Evolutionary conservation across 2,329 filamentous ascomycete species (phyloP), one percentile per base, ranked within the genome.

Genomic region (Blumeriella jaapii): DNA sequence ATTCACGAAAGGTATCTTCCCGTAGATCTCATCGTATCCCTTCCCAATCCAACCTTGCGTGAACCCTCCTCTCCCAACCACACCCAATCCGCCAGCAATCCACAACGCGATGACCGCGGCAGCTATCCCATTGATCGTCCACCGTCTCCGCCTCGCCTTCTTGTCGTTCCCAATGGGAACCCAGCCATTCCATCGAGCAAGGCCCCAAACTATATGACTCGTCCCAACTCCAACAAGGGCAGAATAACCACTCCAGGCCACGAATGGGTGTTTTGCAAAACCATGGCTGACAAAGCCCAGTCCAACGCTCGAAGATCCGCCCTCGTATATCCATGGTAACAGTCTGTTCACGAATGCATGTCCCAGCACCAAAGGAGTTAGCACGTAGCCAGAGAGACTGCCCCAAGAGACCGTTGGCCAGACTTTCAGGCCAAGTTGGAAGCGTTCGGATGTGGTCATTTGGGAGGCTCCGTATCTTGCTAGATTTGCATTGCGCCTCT

Each of bases 251-350:
- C 68, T 48, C 55, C 75, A 80, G n/a, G 81, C 74, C 6, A 79
- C 56, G 2, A 67, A 46, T 0, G 78, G 76, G 50, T 83, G 78
- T 10, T 73, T 69, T 18, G 81, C 76, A 53, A 95, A 91, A 2
- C 83, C 84, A 59, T 96, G 87, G 9, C 78, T 74, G 6, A 95
- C 78, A 56, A 82, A 96, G 9, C 74, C 78, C 9, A 96, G 63
- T 0, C 83, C 82, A 25, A 95, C 78, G 35, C 89, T 79, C n/a
- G 83, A 82, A 51, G 78, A 86, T 40, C 87, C 85, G 5, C 87
- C 87, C 35, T 93, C 82, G 28, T 85, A 70, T 17, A 73, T 64
- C 20, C 87, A 59, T 2, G 91, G 89, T 16, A 93, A 63, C 2
- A 74, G 60, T 20, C 89, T 74, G 56, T 93, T 93, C 39, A 86